Evolutionary conservation across 345 rosid species (phyloP), one percentile per base, ranked within the genome.

Genomic region (Eucalyptus sp.): DNA sequence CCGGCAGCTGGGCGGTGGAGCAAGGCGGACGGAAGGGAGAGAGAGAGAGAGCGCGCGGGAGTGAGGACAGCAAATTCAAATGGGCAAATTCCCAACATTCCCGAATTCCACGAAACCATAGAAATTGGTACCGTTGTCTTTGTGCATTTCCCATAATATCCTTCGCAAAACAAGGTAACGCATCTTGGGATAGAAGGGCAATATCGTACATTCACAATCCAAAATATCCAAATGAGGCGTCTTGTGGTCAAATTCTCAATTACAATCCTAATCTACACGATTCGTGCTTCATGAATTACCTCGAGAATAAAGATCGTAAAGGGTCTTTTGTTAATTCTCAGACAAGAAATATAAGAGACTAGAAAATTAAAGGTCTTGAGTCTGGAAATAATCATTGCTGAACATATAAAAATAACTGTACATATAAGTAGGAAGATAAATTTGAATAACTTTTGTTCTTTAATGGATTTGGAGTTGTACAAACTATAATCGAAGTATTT

Each of bases 351-450:
- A 18, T 52, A 18, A 52, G 56, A 52, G 56, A 52, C 3, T 52
- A 52, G 24, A 7, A 52, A 52, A 52, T 1, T 7, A 3, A 52
- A 18, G 56, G 0, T 52, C 1, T 18, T 27, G 1, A 3, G 0
- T 1, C 27, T 22, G 1, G 1, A 0, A 1, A 20, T 0, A 54
- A 54, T 54, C 27, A 22, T 54, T 54, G 3, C 0, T 22, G 7
- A 54, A 0, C 5, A 62, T 29, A 14, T 62, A 62, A 3, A 62
- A 1, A 50, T 50, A 50, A 14, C 0, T 50, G 3, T 50, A 50
- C 3, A 50, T 0, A 52, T 1, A 52, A 17, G 2, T 52, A 17
- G 1, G 1, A 52, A 17, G 18, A 62, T 62, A 29, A 62, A 62
- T 29, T 62, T 62, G 16, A 62, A 29, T 4, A 62, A 13, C 15